Evolutionary conservation across 2,329 filamentous ascomycete genomes (phyloP).

Genomic region (Neonectria punicea): DNA sequence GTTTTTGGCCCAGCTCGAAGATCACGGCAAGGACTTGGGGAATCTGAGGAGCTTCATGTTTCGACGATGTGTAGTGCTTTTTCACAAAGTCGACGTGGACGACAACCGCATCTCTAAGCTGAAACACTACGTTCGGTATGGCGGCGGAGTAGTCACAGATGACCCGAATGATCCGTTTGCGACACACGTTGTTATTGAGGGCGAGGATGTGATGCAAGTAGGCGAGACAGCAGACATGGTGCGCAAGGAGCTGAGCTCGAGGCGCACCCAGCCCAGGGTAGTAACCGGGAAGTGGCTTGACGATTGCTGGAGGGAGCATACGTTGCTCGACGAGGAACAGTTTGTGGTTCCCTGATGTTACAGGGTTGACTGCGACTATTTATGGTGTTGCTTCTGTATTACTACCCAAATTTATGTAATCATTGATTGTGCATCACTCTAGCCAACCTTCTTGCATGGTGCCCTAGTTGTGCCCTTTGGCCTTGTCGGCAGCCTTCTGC

Average conservation of each 20-base stretch:
- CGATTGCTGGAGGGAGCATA: slow-evolving; percentile 82
- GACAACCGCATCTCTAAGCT: slow-evolving; percentile 55
- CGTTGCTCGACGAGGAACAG: slow-evolving; percentile 81
- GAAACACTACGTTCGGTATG: slow-evolving; percentile 73
- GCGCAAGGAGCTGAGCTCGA: slow-evolving; percentile 56
- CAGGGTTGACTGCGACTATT: slow-evolving; percentile 24
- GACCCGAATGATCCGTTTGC: slow-evolving; percentile 62
- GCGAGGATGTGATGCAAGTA: slow-evolving; percentile 52
- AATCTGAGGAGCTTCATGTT: slow-evolving; percentile 65
- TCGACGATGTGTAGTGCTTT: slow-evolving; percentile 54
- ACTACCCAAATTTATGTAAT: slow-evolving; percentile 29
- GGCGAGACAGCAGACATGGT: slow-evolving; percentile 55
- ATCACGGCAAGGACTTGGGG: slow-evolving; percentile 63
- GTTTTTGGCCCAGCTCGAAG: slow-evolving; percentile 66
- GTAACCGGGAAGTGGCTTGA: slow-evolving; percentile 79
- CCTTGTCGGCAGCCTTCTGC: slow-evolving; percentile 49
- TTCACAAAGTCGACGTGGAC: slow-evolving; percentile 48
- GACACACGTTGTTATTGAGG: slow-evolving; percentile 77
- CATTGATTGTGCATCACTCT: slow-evolving; percentile 16
- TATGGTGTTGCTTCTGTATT: slow-evolving; percentile 30
- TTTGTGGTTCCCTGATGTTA: slow-evolving; percentile 50
- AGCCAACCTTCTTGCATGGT: slow-evolving; percentile 18
- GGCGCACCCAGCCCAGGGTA: slow-evolving; percentile 70
- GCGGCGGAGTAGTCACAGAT: slow-evolving; percentile 68
- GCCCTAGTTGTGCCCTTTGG: slow-evolving; percentile 2